Conservation (phyloP, 2,329 filamentous ascomycete genomes). For the Plectosphaerella cucumerina region DNA sequence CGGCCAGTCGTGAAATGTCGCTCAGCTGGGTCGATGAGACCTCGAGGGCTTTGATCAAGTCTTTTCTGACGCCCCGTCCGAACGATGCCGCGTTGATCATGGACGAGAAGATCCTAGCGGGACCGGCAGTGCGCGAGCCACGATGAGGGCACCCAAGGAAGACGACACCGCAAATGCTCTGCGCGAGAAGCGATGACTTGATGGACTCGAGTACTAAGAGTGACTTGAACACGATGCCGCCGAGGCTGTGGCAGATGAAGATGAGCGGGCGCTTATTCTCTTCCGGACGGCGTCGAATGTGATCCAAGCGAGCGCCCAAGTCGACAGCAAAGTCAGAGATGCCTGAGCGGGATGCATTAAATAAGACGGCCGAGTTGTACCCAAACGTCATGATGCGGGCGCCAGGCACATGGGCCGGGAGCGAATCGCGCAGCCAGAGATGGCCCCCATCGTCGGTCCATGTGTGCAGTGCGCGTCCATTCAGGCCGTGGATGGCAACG, state of each 20-base stretch:
- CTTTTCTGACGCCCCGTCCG: too few relatives aligned
- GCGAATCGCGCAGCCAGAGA: not conserved
- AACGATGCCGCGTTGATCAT: too few relatives aligned
- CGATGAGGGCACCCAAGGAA: not conserved
- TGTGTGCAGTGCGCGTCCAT: not conserved
- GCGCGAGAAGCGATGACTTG: not conserved
- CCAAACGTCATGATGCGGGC: not conserved
- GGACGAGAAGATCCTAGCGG: too few relatives aligned
- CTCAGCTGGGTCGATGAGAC: too few relatives aligned
- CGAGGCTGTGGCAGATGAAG: not conserved
- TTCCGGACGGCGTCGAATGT: too few relatives aligned
- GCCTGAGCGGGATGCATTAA: not conserved
- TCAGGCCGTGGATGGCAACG: not conserved
- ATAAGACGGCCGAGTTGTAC: not conserved
- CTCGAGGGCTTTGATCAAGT: too few relatives aligned
- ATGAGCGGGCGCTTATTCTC: not conserved
- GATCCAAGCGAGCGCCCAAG: not conserved
- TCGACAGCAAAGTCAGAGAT: not conserved
- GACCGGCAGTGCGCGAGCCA: not conserved
- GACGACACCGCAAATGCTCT: not conserved
- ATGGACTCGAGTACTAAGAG: not conserved
- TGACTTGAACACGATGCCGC: not conserved
- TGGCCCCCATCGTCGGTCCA: not conserved
- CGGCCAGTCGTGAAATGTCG: too few relatives aligned
- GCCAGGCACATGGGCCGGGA: not conserved